Percentiles rank a stretch among this genome's conserved stretches.
phyloP scores from a whole-genome alignment of 768 basidiomycete species.

The Lanmaoa pseudosensibilis region DNA sequence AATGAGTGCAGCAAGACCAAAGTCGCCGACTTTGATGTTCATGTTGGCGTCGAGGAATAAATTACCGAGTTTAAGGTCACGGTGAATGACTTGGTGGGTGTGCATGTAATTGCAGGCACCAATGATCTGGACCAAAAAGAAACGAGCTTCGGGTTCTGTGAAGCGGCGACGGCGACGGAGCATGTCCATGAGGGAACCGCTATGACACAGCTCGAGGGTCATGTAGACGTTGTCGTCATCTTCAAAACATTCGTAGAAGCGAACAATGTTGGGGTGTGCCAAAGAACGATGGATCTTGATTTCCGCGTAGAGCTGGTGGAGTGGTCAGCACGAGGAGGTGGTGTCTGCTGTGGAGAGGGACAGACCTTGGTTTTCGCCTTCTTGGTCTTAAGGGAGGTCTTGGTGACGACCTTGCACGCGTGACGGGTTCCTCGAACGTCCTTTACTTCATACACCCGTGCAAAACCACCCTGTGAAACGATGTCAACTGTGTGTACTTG shows the following conservation, averaged over 20 bases:
- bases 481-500: background rate
- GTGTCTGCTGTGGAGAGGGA: background rate
- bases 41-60: conserved; percentile 88
- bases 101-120: conserved; percentile 99
- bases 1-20: conserved; percentile 94
- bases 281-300: conserved; percentile 96
- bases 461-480: conserved; percentile 76
- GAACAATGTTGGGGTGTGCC: conserved; percentile 88
- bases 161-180: conserved; percentile 83
- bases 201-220: conserved; percentile 89
- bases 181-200: conserved; percentile 90
- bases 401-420: conserved; percentile 96
- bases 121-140: conserved; percentile 91
- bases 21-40: conserved; percentile 97
- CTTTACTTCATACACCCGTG: conserved; percentile 93
- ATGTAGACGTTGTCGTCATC: conserved; percentile 96
- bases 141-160: conserved; percentile 90
- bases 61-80: conserved; percentile 96
- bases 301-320: conserved; percentile 86
- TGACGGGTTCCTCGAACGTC: conserved; percentile 61
- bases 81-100: conserved; percentile 92
- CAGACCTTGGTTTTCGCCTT: conserved; percentile 95
- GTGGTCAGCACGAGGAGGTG: conserved; percentile 1
- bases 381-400: conserved; percentile 87
- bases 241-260: conserved; percentile 93